A percentile compares a stretch with the other conserved stretches of the same genome.
Conservation (phyloP, 73 alveolate genomes). For the Paramecium octaurelia region DNA sequence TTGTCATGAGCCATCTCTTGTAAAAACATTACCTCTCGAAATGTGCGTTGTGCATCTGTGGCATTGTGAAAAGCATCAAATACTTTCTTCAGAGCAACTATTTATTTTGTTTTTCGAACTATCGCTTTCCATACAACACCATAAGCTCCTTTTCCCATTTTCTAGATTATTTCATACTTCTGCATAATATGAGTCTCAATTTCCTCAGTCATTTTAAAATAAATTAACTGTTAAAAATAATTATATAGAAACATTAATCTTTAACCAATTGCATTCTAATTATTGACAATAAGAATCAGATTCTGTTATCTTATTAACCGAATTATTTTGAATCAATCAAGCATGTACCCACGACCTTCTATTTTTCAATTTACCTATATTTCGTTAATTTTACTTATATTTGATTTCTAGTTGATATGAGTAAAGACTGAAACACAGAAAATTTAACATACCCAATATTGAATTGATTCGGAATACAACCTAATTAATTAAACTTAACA, state of each 20-base stretch:
- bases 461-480: neutral
- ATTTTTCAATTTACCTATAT: too few species aligned
- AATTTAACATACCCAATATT: too few species aligned
- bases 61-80: constrained; percentile 94
- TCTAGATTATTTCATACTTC: constrained; percentile 80
- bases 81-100: constrained; percentile 80
- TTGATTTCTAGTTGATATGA: neutral
- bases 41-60: constrained; percentile 94
- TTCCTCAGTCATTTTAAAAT: constrained; percentile 79
- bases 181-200: constrained; percentile 81
- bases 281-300: neutral
- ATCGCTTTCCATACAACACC: constrained; percentile 90
- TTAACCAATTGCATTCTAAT: neutral
- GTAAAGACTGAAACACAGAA: too few species aligned
- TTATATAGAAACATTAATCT: neutral
- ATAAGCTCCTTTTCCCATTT: constrained; percentile 87
- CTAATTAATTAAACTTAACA: neutral
- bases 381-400: neutral
- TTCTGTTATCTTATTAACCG: neutral
- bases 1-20: constrained; percentile 74
- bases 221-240: constrained; percentile 29
- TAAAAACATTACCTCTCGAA: constrained; percentile 89
- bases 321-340: neutral
- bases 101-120: constrained; percentile 81
- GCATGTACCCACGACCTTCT: neutral